Base-by-base conservation (phyloP, 805 yeast genomes). In the Starmerella bombicola region DNA sequence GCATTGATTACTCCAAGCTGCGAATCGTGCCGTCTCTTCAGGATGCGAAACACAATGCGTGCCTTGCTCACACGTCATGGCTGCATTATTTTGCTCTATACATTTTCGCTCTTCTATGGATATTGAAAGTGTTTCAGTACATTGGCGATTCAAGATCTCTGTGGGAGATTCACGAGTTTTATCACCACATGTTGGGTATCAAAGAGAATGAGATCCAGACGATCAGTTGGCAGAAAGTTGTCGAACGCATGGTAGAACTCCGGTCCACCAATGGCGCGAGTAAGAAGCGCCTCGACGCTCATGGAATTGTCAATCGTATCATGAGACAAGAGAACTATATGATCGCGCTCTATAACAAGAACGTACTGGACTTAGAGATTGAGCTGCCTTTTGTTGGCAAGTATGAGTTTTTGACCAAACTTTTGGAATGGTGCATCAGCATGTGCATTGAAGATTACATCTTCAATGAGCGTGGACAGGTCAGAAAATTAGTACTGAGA, bases 271-370 rank as follows among this genome's bases (percentile, higher is more conserved):
- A 54, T 49, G 55, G 42, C 25, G 53, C 47, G 5, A 15, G 35
- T 13, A 34, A 23, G 8, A 73, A 75, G 38, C 67, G 86, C 48
- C 68, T 91, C 39, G 88, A 82, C 54, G 94, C 97, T 3, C 95
- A 86, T 58, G 91, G 80, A 53, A 82, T 91, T 38, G 97, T 96
- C 12, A 93, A 91, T 56, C 67, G 98, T 43, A 80, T 91, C 42
- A 86, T 91, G 98, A 68, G 99, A 45, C 82, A 78, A 50, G 98
- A 91, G 46, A 91, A 91, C 56, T 91, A 86, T 58, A 69, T 85
- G 68, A 84, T 91, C 55, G 95, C 96, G 1, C 61, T 91, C 50
- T 76, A 82, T 53, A 86, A 84, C 60, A 81, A 77, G 50, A 74
- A 80, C 43, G 64, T 88, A 1, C 61, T 88, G 32, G 80, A 80